phyloP scores from a whole-genome alignment of 2,329 filamentous ascomycete species.

The Tolypocladium ophioglossoides region DNA sequence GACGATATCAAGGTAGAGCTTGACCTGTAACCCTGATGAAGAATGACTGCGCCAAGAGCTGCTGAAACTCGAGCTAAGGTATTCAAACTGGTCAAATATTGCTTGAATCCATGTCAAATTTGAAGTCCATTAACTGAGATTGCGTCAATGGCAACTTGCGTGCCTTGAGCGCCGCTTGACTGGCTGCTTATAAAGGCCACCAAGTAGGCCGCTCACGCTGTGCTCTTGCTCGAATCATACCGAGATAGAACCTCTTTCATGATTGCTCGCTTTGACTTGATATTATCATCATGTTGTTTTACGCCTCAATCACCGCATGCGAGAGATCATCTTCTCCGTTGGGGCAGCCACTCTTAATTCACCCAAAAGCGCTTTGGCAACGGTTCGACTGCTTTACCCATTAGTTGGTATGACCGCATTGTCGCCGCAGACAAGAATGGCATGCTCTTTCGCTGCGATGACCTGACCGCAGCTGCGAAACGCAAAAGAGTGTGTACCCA shows the following conservation, averaged over 20 bases:
- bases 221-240: too few species aligned
- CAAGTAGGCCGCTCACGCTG: too few species aligned
- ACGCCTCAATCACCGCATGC: conserved; percentile 21
- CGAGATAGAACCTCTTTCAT: background rate
- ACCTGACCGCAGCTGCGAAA: conserved; percentile 53
- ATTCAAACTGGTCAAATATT: background rate
- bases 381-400: conserved; percentile 41
- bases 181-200: too few species aligned
- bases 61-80: background rate
- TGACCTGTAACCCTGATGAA: background rate
- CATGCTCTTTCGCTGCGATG: conserved; percentile 57
- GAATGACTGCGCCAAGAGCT: background rate
- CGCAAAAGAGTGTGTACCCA: conserved; percentile 27
- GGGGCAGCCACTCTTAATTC: conserved; percentile 45
- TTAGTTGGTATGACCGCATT: conserved; percentile 54
- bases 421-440: conserved; percentile 44
- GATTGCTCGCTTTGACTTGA: conserved; percentile 8
- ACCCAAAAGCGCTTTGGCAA: conserved; percentile 59
- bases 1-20: background rate
- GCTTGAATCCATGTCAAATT: background rate
- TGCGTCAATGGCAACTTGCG: too few species aligned
- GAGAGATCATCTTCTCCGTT: conserved; percentile 48
- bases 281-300: too few species aligned
- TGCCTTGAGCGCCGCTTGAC: too few species aligned
- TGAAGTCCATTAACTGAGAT: background rate